Percentiles rank a stretch among this genome's conserved stretches.
Evolutionary conservation across 805 yeast genomes (phyloP).

Genomic region (Tetrapisispora phaffii): DNA sequence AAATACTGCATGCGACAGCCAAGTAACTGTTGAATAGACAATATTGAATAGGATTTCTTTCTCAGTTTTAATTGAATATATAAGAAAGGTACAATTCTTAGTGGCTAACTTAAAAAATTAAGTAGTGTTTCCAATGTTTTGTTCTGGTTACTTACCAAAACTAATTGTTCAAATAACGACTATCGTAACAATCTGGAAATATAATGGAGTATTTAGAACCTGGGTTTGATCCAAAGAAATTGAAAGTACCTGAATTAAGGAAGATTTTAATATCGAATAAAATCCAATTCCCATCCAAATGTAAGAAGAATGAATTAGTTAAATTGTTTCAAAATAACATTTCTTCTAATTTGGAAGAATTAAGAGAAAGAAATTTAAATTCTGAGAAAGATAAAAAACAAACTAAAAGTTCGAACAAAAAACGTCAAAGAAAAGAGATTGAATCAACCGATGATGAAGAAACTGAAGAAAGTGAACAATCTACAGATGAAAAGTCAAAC

Average conservation of each 20-base stretch:
- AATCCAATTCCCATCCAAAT: constrained; percentile 46
- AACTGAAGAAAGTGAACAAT: not conserved
- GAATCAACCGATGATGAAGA: not conserved
- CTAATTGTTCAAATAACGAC: too few relatives aligned
- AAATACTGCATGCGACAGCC: too few relatives aligned
- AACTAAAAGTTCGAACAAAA: constrained; percentile 22
- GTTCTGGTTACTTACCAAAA: too few relatives aligned
- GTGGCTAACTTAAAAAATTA: too few relatives aligned
- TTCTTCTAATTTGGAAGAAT: constrained; percentile 36
- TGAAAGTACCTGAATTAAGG: constrained; percentile 62
- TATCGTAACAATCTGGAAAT: too few relatives aligned
- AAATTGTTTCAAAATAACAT: constrained; percentile 44
- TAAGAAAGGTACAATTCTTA: too few relatives aligned
- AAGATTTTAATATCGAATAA: constrained; percentile 51
- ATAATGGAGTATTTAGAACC: constrained; percentile 11
- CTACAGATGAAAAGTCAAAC: not conserved
- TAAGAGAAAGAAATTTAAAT: constrained; percentile 29
- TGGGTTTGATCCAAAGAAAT: constrained; percentile 55
- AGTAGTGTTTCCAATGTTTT: too few relatives aligned
- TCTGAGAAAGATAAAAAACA: constrained; percentile 29
- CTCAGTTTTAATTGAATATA: too few relatives aligned
- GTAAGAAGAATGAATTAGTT: constrained; percentile 59
- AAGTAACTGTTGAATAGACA: not conserved
- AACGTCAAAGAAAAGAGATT: not conserved
- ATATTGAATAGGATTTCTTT: not conserved